Evolutionary conservation across 2,329 filamentous ascomycete genomes (phyloP), one percentile per base, ranked within the genome.

Genomic region (Pseudopithomyces chartarum): DNA sequence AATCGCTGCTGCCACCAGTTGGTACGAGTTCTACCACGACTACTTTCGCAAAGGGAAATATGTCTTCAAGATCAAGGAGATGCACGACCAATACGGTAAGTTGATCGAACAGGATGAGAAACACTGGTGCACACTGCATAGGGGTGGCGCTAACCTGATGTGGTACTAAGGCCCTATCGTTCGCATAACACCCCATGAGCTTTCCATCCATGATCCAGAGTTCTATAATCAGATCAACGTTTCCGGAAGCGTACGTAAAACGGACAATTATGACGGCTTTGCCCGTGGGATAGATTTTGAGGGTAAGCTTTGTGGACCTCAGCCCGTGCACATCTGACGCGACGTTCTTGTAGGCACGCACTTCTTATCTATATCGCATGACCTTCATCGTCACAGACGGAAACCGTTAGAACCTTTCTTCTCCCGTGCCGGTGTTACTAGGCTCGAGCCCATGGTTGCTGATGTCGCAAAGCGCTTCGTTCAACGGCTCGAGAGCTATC

Each of bases 1-100:
- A 42, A 46, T 70, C 1, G 66, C 68, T 1, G 68, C 66, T 2
- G 54, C 47, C 2, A 68, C 66, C 1, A 15, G 51, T 3, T 65
- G 59, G 58, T 70, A 69, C 45, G 68, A 71, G 46, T 63, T 68
- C 34, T 70, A 68, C 52, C 63, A 57, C 38, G 64, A 71, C 33
- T 53, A 61, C 11, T 45, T 63, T n/a, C 45, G 59, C 22, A 54
- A 62, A 11, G 72, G 70, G 8, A 60, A 60, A 38, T 75, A 68
- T 51, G 53, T 67, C 3, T 67, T 59, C 36, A 56, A 70, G 36
- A 66, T 74, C 43, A 61, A 70, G 51, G 45, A 64, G 22, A 62
- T 75, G 62, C 73, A 75, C 45, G 26, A 66, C 26, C 50, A 61
- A 55, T 74, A 73, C 54, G 68, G 67, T 68, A 56, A 32, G 57